Evolutionary conservation across 805 yeast species (phyloP).

Genomic region (Metschnikowia gelsemii): DNA sequence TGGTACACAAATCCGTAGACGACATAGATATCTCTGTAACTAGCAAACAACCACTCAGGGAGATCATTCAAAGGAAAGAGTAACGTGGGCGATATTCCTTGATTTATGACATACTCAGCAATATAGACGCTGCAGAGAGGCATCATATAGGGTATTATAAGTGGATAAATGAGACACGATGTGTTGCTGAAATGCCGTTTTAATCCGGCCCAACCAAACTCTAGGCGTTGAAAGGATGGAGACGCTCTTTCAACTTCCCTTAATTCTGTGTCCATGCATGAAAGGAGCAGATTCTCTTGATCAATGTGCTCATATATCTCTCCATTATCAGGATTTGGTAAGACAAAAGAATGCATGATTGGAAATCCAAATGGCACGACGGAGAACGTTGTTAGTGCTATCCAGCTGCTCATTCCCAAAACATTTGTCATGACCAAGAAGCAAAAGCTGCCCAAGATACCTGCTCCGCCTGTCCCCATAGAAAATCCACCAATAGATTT

Average conservation of each 20-base stretch:
- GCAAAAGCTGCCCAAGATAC: conserved; percentile 74
- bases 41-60: conserved; percentile 56
- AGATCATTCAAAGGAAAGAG: conserved; percentile 69
- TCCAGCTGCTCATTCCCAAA: conserved; percentile 51
- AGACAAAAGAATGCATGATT: conserved; percentile 24
- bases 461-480: conserved; percentile 96
- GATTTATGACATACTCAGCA: conserved; percentile 86
- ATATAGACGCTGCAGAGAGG: conserved; percentile 83
- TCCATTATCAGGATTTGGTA: conserved; percentile 20
- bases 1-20: conserved; percentile 89
- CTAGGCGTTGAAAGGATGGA: neutral
- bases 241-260: neutral
- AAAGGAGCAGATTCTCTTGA: neutral
- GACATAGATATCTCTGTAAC: conserved; percentile 84
- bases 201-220: neutral
- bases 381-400: conserved; percentile 56
- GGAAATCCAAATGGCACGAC: conserved; percentile 55
- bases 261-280: neutral
- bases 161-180: conserved; percentile 35
- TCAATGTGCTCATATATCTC: conserved; percentile 3
- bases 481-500: conserved; percentile 82
- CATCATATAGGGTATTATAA: conserved; percentile 69
- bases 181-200: conserved; percentile 11
- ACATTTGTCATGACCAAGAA: conserved; percentile 74
- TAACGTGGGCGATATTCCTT: conserved; percentile 86